These are phyloP conservation scores for Buddleja alternifolia DNA, from an alignment of 257 asterid genomes.

Conservation along the genomic window DNA sequence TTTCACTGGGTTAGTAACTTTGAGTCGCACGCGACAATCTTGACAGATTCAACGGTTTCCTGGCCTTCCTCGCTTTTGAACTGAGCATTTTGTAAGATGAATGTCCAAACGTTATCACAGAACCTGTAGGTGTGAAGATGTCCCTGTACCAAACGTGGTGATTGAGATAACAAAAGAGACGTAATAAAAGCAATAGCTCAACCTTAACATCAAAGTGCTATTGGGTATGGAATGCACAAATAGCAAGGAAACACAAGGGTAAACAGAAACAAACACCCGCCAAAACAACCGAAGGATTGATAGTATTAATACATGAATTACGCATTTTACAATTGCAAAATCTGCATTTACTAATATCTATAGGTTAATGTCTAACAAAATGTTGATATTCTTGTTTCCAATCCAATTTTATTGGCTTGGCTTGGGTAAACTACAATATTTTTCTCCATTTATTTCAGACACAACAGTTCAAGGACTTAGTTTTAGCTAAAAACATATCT, in stretches of 20 bases:
- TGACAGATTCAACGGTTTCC: constrained; percentile 65
- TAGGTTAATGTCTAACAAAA: background rate
- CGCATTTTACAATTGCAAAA: background rate
- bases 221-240: background rate
- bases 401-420: background rate
- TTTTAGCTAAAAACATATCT: background rate
- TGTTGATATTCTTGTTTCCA: background rate
- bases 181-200: background rate
- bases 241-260: background rate
- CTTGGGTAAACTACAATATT: background rate
- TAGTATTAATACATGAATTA: background rate
- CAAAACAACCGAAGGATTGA: background rate
- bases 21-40: constrained; percentile 93
- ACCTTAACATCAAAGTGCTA: background rate
- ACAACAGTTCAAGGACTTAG: background rate
- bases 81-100: constrained; percentile 83
- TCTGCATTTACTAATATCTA: background rate
- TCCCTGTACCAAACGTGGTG: constrained; percentile 51
- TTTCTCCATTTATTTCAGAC: background rate
- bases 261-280: background rate
- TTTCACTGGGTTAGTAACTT: constrained; percentile 76
- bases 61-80: constrained; percentile 81
- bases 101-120: constrained; percentile 97
- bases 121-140: constrained; percentile 95
- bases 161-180: constrained; percentile 3